Evolutionary conservation across 345 rosid species (phyloP).

Genomic region (Tarenaya hassleriana): DNA sequence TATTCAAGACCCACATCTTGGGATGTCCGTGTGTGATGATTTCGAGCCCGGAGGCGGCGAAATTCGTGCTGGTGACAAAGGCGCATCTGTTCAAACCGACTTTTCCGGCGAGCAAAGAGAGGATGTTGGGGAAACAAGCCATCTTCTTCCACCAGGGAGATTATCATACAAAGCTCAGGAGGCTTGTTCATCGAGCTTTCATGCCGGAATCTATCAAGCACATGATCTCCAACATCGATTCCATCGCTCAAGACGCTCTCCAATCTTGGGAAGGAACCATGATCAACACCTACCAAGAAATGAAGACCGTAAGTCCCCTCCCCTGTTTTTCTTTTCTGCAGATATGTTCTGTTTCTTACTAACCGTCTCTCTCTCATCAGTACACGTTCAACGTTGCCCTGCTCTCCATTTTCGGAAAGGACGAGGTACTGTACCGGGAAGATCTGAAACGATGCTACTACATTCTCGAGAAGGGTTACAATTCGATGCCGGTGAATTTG

Average conservation of each 20-base stretch:
- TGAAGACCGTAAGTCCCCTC: conserved; percentile 59
- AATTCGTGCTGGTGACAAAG: conserved; percentile 57
- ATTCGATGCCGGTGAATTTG: conserved; percentile 89
- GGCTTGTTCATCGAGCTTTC: conserved; percentile 77
- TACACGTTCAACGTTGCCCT: conserved; percentile 78
- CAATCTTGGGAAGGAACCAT: conserved; percentile 39
- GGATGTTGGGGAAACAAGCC: conserved; percentile 77
- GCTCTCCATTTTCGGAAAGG: conserved; percentile 73
- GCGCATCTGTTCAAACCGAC: conserved; percentile 83
- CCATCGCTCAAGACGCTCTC: conserved; percentile 41
- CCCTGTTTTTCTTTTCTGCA: no score
- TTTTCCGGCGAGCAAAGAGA: conserved; percentile 84
- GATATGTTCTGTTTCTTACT: conserved; percentile 12
- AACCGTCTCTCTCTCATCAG: conserved; percentile 30
- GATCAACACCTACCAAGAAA: conserved; percentile 63
- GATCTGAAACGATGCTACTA: conserved; percentile 83
- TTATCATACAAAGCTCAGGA: conserved; percentile 64
- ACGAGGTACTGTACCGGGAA: conserved; percentile 53
- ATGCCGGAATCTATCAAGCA: conserved; percentile 50
- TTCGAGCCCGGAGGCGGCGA: conserved; percentile 78
- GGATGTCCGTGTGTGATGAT: conserved; percentile 92
- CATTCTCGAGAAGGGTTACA: conserved; percentile 89
- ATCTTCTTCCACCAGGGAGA: conserved; percentile 85
- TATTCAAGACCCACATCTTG: conserved; percentile 74
- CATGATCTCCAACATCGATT: conserved; percentile 49